A percentile compares a stretch with the other conserved stretches of the same genome.
Evolutionary conservation across 2,329 filamentous ascomycete genomes (phyloP).

Genomic region (Sphaceloma murrayae): DNA sequence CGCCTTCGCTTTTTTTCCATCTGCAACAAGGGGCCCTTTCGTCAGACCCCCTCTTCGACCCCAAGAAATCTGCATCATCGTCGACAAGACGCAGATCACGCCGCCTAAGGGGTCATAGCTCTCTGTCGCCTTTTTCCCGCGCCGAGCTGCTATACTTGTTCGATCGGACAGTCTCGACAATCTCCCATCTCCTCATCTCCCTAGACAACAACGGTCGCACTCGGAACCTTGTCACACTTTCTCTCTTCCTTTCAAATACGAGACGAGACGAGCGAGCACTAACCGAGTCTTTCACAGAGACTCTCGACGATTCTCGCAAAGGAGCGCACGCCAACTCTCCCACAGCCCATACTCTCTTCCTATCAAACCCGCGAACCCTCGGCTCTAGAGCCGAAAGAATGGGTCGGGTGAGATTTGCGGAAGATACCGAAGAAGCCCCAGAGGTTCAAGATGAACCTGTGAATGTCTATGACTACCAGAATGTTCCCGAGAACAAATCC

Average conservation of each 20-base stretch:
- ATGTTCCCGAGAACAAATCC: constrained; percentile 67
- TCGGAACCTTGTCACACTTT: neutral
- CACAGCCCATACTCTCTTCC: neutral
- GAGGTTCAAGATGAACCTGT: constrained; percentile 45
- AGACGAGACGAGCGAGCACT: neutral
- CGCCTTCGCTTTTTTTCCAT: neutral
- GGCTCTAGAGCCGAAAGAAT: constrained; percentile 45
- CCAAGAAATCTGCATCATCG: neutral
- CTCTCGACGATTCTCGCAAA: neutral
- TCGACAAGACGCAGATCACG: neutral
- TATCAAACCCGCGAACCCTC: constrained; percentile 24
- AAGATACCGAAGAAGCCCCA: constrained; percentile 41
- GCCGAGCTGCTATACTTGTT: neutral
- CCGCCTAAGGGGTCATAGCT: constrained; percentile 3
- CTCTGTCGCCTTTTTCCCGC: neutral
- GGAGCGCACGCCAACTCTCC: neutral
- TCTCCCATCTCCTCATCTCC: neutral
- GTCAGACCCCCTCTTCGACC: neutral
- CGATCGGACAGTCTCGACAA: neutral
- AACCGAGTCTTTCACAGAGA: constrained; percentile 5
- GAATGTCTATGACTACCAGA: constrained; percentile 74
- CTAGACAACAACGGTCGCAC: constrained; percentile 4
- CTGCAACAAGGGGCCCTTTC: neutral
- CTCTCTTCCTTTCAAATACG: neutral
- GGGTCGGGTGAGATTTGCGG: constrained; percentile 44